Conservation (phyloP, 2,329 filamentous ascomycete species). For the Phaeophleospora eucalypticola region DNA sequence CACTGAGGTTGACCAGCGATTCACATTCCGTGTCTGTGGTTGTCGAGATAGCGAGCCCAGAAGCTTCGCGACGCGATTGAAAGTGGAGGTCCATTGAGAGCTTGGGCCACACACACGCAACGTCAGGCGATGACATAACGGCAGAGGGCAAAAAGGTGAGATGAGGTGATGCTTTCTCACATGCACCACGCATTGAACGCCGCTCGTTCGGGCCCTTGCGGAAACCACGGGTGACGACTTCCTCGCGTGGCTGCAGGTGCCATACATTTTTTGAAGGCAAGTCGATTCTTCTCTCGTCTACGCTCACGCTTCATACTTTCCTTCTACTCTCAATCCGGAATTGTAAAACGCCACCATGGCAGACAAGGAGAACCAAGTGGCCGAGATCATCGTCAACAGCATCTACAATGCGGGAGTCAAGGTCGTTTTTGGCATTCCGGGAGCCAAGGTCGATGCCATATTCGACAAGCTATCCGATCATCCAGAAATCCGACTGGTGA, state of each 20-base stretch:
- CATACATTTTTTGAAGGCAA: neutral
- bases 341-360: slow-evolving; percentile 10
- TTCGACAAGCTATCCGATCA: slow-evolving; percentile 40
- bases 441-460: slow-evolving; percentile 43
- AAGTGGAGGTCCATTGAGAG: too few relatives aligned
- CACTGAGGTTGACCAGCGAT: neutral
- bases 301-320: neutral
- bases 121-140: neutral
- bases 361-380: slow-evolving; percentile 26
- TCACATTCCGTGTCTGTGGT: neutral
- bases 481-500: slow-evolving; percentile 33
- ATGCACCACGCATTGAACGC: too few relatives aligned
- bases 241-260: too few relatives aligned
- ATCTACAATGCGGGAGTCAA: slow-evolving; percentile 43
- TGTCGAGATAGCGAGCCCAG: neutral
- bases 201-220: too few relatives aligned
- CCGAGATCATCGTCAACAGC: slow-evolving; percentile 33
- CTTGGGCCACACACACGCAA: neutral
- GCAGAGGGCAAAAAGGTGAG: too few relatives aligned
- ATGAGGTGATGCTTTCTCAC: neutral
- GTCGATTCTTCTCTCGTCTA: neutral
- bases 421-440: slow-evolving; percentile 46
- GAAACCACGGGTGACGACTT: too few relatives aligned
- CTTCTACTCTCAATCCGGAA: neutral
- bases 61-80: neutral